These are phyloP conservation scores for Cytospora piceicola DNA, from an alignment of 2,329 filamentous ascomycete species.

Conservation along the genomic window DNA sequence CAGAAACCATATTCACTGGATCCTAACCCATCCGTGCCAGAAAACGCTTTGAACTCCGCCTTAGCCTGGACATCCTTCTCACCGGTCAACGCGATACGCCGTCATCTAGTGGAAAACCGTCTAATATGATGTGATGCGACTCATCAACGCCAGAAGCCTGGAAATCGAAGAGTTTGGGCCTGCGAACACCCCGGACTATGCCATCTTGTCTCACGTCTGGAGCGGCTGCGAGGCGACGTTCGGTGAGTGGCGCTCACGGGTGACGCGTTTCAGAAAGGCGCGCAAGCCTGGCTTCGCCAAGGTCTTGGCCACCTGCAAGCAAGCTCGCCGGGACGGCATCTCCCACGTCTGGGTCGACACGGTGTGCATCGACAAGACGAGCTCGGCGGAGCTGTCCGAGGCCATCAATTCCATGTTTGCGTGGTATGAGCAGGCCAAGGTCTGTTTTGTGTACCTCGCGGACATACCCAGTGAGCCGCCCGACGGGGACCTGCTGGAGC, in stretches of 20 bases:
- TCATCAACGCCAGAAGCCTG: conserved; percentile 42
- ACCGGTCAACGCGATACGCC: too few species aligned
- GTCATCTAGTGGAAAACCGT: not conserved
- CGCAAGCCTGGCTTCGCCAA: conserved; percentile 41
- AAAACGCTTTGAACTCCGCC: not conserved
- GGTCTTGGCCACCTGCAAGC: conserved; percentile 39
- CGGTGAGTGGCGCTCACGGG: conserved; percentile 37
- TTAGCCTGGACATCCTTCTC: not conserved
- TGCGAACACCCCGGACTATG: conserved; percentile 38
- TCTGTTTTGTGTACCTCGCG: conserved; percentile 42
- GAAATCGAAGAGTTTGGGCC: conserved; percentile 40
- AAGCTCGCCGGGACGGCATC: conserved; percentile 35
- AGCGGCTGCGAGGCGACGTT: conserved; percentile 40
- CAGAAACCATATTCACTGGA: not conserved
- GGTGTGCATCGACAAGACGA: conserved; percentile 44
- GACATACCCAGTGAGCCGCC: conserved; percentile 35
- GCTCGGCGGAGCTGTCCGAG: conserved; percentile 41
- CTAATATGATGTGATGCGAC: conserved; percentile 38
- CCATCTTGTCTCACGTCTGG: conserved; percentile 48
- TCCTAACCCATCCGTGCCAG: not conserved
- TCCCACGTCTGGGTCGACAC: conserved; percentile 44
- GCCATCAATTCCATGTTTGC: conserved; percentile 44
- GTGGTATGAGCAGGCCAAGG: conserved; percentile 36
- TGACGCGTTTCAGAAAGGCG: conserved; percentile 33
- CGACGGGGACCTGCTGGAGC: not conserved